A percentile compares a stretch with the other conserved stretches of the same genome.
Evolutionary conservation across 495 filamentous ascomycete genomes (phyloP).

Genomic region (Rostrohypoxylon terebratum): DNA sequence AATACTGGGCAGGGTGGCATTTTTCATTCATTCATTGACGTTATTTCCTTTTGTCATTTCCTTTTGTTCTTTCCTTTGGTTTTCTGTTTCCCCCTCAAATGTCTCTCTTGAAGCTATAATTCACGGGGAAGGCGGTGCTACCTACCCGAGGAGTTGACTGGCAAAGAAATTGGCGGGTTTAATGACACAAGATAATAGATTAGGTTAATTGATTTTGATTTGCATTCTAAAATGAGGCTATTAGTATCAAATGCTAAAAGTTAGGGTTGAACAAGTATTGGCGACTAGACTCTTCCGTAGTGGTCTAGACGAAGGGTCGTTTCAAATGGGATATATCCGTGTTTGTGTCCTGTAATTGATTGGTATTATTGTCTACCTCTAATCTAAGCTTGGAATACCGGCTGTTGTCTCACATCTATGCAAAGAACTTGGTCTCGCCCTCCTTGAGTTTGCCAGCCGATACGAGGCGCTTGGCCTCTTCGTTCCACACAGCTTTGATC

Average conservation of each 20-base stretch:
- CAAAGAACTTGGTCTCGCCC: conserved; percentile 68
- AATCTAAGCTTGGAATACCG: not conserved
- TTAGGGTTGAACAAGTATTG: too few species aligned
- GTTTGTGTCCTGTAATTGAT: not conserved
- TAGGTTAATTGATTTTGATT: not conserved
- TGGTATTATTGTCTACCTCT: conserved; percentile 21
- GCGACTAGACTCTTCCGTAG: too few species aligned
- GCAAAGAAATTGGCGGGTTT: too few species aligned
- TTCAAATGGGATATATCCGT: too few species aligned
- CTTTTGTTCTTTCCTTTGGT: not conserved
- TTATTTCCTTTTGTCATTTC: not conserved
- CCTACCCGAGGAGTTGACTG: not conserved
- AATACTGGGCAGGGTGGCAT: not conserved
- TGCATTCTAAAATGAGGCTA: not conserved
- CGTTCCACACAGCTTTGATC: conserved; percentile 73
- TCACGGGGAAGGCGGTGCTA: not conserved
- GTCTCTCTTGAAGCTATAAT: not conserved
- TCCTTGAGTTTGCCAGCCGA: conserved; percentile 86
- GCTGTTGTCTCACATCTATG: conserved; percentile 21
- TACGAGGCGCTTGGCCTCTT: conserved; percentile 78
- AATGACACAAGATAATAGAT: too few species aligned
- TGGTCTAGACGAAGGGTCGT: too few species aligned
- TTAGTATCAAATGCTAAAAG: too few species aligned
- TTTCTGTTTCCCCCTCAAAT: not conserved
- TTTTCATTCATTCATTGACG: not conserved